Percentiles rank a stretch among this genome's conserved stretches.
These are phyloP conservation scores for Lodderomyces orthopsilosis DNA, from an alignment of 1,139 yeast species.

Conservation along the genomic window DNA sequence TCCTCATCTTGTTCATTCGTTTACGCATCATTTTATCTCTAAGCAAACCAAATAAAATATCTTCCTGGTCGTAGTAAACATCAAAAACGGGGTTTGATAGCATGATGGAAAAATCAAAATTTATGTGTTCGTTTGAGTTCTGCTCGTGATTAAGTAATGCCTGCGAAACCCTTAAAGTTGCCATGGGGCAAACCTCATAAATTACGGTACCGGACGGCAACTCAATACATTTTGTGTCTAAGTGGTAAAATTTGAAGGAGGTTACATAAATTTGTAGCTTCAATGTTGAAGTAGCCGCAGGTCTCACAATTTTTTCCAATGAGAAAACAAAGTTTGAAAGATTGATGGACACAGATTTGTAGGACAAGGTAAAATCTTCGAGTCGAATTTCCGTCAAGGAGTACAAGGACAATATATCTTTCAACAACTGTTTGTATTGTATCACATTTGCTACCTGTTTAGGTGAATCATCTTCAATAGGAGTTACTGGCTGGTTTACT, in stretches of 20 bases:
- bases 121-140: slow-evolving; percentile 13
- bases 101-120: slow-evolving; percentile 20
- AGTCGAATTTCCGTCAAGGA: slow-evolving; percentile 22
- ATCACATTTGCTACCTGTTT: slow-evolving; percentile 8
- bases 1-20: slow-evolving; percentile 12
- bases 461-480: background rate
- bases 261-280: slow-evolving; percentile 20
- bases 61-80: slow-evolving; percentile 40
- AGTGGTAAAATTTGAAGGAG: slow-evolving; percentile 29
- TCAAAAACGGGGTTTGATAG: slow-evolving; percentile 35
- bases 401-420: slow-evolving; percentile 12
- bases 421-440: slow-evolving; percentile 8
- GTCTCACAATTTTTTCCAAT: slow-evolving; percentile 13
- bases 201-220: slow-evolving; percentile 34
- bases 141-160: slow-evolving; percentile 13
- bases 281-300: slow-evolving; percentile 3
- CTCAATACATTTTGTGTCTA: slow-evolving; percentile 32
- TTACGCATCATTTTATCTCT: slow-evolving; percentile 12
- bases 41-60: slow-evolving; percentile 13
- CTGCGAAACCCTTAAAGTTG: slow-evolving; percentile 13
- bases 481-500: background rate
- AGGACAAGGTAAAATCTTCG: slow-evolving; percentile 30
- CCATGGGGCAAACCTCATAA: slow-evolving; percentile 22
- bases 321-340: slow-evolving; percentile 23
- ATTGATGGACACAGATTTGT: slow-evolving; percentile 16